Evolutionary conservation across 202 grass and related monocot genomes (phyloP).

Genomic region (Saccharum hybrid): DNA sequence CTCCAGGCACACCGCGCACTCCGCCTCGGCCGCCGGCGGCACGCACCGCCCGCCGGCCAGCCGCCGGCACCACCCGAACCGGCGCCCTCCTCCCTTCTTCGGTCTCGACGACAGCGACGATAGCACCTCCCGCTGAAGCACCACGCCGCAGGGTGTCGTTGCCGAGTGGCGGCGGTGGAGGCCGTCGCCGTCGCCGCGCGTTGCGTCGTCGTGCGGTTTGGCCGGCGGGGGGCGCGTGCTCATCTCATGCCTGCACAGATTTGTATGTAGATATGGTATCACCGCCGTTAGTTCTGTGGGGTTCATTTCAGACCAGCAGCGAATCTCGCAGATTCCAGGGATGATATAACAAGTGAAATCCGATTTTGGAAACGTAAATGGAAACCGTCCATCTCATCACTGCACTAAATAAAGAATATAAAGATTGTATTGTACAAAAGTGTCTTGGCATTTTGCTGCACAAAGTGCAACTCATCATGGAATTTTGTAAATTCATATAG

Average conservation of each 20-base stretch:
- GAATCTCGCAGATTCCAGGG: neutral
- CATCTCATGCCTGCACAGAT: constrained; percentile 36
- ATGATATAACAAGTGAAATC: no score
- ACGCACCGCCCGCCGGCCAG: constrained; percentile 13
- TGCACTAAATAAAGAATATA: no score
- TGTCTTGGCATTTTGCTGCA: no score
- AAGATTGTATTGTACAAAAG: no score
- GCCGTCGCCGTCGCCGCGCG: neutral
- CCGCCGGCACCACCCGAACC: constrained; percentile 46
- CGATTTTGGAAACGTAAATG: neutral
- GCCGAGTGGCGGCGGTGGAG: neutral
- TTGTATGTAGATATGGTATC: no score
- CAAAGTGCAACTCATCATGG: no score
- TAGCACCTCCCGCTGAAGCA: constrained; percentile 60
- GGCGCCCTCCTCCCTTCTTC: neutral
- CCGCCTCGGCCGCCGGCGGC: neutral
- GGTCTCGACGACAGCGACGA: neutral
- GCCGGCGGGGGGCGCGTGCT: constrained; percentile 37
- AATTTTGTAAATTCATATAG: no score
- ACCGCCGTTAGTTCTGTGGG: neutral
- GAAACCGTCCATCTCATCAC: neutral
- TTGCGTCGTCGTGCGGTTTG: neutral
- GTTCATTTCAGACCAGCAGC: neutral
- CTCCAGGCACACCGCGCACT: constrained; percentile 87
- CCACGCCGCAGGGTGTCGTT: neutral